Conservation (phyloP, 169 alveolate species). For the Plasmodium falciparum region DNA sequence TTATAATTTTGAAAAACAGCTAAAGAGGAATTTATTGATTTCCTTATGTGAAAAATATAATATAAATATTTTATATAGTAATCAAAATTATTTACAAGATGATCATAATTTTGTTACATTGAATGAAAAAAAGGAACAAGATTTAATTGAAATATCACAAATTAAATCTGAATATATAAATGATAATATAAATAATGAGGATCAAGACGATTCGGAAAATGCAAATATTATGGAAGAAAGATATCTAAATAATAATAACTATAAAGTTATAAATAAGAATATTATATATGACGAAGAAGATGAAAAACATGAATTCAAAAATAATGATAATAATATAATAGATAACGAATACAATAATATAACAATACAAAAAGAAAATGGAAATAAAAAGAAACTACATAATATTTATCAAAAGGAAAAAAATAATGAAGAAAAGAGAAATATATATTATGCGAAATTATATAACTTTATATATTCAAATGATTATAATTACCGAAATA, state of each 20-base stretch:
- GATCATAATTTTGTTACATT: constrained; percentile 21
- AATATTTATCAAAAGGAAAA: neutral
- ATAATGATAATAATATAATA: neutral
- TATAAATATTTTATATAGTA: constrained; percentile 32
- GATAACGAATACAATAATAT: neutral
- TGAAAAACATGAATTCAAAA: neutral
- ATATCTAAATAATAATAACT: neutral
- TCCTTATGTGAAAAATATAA: constrained; percentile 63
- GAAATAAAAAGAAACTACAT: neutral
- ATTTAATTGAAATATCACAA: constrained; percentile 43
- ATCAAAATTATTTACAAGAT: constrained; percentile 45
- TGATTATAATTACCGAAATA: constrained; percentile 71
- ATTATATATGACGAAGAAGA: neutral
- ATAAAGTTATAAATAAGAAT: neutral
- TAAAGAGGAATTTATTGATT: constrained; percentile 40
- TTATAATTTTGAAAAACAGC: constrained; percentile 44
- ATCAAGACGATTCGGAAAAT: neutral
- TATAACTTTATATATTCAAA: constrained; percentile 55
- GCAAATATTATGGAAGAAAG: neutral
- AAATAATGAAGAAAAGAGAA: neutral
- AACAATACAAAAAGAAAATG: neutral
- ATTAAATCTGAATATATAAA: constrained; percentile 34
- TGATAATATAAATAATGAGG: constrained; percentile 5
- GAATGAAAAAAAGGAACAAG: constrained; percentile 1
- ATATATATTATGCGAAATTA: constrained; percentile 18